A percentile compares a stretch with the other conserved stretches of the same genome.
These are phyloP conservation scores for Leccinum fibrillosum DNA, from an alignment of 768 basidiomycete species.

Conservation along the genomic window DNA sequence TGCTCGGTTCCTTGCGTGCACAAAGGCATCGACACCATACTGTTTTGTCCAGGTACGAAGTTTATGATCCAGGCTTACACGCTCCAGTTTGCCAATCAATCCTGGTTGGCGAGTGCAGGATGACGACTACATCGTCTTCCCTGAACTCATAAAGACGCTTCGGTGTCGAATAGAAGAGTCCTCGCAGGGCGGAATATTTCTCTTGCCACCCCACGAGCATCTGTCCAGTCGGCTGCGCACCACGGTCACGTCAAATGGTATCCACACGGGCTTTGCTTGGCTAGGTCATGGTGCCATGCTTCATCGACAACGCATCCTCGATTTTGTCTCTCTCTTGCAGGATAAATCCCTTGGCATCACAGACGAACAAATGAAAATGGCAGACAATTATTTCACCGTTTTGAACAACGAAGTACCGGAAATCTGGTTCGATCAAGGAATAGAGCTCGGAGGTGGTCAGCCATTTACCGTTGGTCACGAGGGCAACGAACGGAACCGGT, in stretches of 20 bases:
- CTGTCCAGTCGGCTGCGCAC: constrained; percentile 51
- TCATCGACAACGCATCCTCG: constrained; percentile 37
- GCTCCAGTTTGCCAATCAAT: background rate
- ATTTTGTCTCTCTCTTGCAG: constrained; percentile 49
- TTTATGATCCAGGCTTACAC: background rate
- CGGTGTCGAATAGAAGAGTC: constrained; percentile 35
- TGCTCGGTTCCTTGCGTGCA: constrained; percentile 59
- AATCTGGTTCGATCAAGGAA: constrained; percentile 63
- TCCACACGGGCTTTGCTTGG: constrained; percentile 64
- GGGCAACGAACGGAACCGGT: constrained; percentile 54
- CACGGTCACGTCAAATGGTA: constrained; percentile 31
- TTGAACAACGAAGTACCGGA: constrained; percentile 54
- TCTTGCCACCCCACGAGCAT: constrained; percentile 61
- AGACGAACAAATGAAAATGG: constrained; percentile 55
- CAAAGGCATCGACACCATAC: constrained; percentile 45
- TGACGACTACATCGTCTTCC: constrained; percentile 62
- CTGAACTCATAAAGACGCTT: constrained; percentile 55
- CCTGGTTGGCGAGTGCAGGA: constrained; percentile 40
- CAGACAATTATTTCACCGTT: constrained; percentile 68
- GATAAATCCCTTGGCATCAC: constrained; percentile 38
- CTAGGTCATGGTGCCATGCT: constrained; percentile 62
- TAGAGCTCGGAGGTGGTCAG: constrained; percentile 55
- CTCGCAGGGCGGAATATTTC: constrained; percentile 39
- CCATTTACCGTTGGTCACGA: constrained; percentile 60
- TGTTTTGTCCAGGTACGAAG: constrained; percentile 59